Base-by-base conservation (phyloP, 1,284 basidiomycete genomes). In the Puccinia coronata region DNA sequence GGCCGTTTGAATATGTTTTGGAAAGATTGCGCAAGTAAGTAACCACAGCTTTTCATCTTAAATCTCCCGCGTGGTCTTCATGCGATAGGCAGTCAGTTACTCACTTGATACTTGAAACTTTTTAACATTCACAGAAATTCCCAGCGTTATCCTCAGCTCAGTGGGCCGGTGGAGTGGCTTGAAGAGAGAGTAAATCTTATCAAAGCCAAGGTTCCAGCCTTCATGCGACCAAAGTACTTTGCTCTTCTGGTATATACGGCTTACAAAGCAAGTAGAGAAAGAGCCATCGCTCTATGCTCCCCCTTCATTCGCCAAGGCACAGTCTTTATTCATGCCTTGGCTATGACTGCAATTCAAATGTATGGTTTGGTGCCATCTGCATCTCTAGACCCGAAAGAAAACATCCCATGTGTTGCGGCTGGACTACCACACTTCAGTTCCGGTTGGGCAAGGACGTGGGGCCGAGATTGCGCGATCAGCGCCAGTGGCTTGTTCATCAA, bases 401-500 rank as follows among this genome's bases (percentile, higher is more conserved):
- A 89, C 1, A 92, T 91, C 0, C 91, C 96, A 1, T 94, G 92
- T 14, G 88, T 98, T 39, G 95, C 96, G 1, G 95, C 95, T n/a
- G 96, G 96, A 28, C 87, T 98, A 39, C 95, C 96, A 16, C 95
- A 98, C 87, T 98, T 98, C 84, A 88, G 93, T 1, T 88, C 92
- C 11, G 91, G 92, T 8, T 98, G 96, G 95, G 94, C 94, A 20
- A 89, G 95, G 69, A 95, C 93, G 85, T 98, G 96, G 96, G 95
- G 96, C n/a, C 90, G 95, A 53, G 95, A 98, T 86, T 93, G 96
- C 69, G 84, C 83, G 80, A 39, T 79, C 36, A 81, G 71, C 67
- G 49, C 67, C 39, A 55, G 94, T 82, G 95, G 95, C 2, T 88
- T 98, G 67, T 96, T 97, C 88, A 87, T 98, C 83, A 93, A 93